Evolutionary conservation across 2,329 filamentous ascomycete species (phyloP), one percentile per base, ranked within the genome.

Genomic region (Colletotrichum sp.): DNA sequence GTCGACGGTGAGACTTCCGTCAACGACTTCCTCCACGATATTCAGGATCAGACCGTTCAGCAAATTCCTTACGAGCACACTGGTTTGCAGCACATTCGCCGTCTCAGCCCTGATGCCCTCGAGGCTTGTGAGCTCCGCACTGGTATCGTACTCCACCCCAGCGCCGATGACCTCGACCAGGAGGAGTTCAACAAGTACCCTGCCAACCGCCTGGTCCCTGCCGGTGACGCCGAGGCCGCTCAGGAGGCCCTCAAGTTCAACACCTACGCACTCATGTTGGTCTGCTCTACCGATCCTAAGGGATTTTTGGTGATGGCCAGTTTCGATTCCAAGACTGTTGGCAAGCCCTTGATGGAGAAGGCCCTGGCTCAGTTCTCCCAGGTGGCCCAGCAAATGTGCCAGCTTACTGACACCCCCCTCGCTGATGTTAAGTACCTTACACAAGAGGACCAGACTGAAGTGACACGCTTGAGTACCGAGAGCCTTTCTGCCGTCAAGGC

Each of bases 31-130:
- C 83, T 94, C 5, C 85, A 90, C 57, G 82, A 85, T 3, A 87
- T 94, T 4, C 91, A 94, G 48, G 85, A 90, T 34, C 86, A 89
- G 71, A 90, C 88, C 0, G 86, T 91, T 0, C 83, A 87, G 5
- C 89, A 91, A 78, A 93, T 94, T 8, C 90, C 91, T 0, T 89
- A 93, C 80, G 91, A 94, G 81, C 92, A 95, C 80, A 87, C 90
- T 66, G 91, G 91, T 25, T 83, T 92, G 60, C 91, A 92, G 78
- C 85, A 91, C 77, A 93, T 93, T 75, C 89, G 91, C 12, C 86
- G 87, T 27, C 82, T 93, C 15, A 91, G 89, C 78, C 83, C 86
- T 1, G 90, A 91, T 73, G 88, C 89, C 6, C 85, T 88, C 12
- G 85, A 90, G 74, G 90, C 90, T 4, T 92, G 90, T 78, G 88